Base-by-base conservation (phyloP, 2,329 filamentous ascomycete genomes). In the Sporothrix dimorphospora region DNA sequence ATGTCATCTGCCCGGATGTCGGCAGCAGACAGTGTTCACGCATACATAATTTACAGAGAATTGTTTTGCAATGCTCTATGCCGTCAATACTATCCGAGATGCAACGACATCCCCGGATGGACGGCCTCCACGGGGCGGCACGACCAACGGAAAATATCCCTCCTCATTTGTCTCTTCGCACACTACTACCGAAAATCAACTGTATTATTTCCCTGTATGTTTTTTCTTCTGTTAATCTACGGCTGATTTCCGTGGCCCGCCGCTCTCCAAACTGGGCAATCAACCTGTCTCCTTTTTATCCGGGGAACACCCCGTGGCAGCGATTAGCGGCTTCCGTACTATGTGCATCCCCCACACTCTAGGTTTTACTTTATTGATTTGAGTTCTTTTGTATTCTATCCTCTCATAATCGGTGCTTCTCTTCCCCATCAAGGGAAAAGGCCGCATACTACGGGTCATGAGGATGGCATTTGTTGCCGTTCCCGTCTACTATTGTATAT, bases 121-220 rank as follows among this genome's bases (percentile, higher is more conserved):
- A 40, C n/a, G 19, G 5, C 57, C 19, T 40, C 34, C 8, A 24
- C 45, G 14, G 19, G 8, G 30, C 30, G 57, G 57, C 30, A 19
- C 16, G 9, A 61, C 57, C 30, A 40, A 11, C 42, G 16, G n/a
- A 30, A 55, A 27, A 1, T 16, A 4, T 30, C 53, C 16, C 57
- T 3, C 19, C n/a, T 14, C 16, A 53, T 16, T 55, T 55, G 2
- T 21, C 11, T 11, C 34, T 14, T 21, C 24, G 7, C 7, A 47
- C 63, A 30, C 12, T 38, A 70, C 53, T 70, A 61, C 68, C 68
- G 68, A 70, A 3, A 63, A 63, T 16, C 14, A 47, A 6, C 24
- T 30, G 21, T 21, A 12, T 2, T 5, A 11, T 38, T 16, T 63
- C 9, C 11, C 4, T 51, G 5, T 9, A 9, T 19, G 24, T 21